A percentile compares a stretch with the other conserved stretches of the same genome.
Conservation (phyloP, 2,329 filamentous ascomycete genomes). For the Diaporthe vaccinii region DNA sequence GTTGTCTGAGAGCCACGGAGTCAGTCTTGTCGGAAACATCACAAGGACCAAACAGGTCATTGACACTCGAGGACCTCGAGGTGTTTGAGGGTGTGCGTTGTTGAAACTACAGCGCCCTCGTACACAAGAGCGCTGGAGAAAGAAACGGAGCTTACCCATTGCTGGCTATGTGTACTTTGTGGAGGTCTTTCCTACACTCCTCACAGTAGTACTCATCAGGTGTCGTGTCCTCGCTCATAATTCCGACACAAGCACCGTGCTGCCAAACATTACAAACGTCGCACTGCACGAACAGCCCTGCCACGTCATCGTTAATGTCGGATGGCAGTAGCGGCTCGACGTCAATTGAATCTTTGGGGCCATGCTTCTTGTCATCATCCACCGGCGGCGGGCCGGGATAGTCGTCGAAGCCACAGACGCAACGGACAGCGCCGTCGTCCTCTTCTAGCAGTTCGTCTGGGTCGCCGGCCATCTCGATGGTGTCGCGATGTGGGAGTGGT, state of each 20-base stretch:
- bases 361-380: constrained; percentile 66
- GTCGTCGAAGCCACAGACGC: constrained; percentile 93
- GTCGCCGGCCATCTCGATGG: constrained; percentile 70
- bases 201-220: constrained; percentile 99
- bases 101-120: not conserved
- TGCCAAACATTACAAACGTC: constrained; percentile 99
- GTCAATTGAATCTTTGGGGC: constrained; percentile 69
- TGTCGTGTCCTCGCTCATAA: constrained; percentile 92
- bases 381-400: constrained; percentile 86
- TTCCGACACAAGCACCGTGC: constrained; percentile 96
- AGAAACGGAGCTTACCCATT: constrained; percentile 79
- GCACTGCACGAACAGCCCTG: constrained; percentile 97
- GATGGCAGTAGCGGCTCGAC: constrained; percentile 70
- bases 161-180: constrained; percentile 82
- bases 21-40: constrained; percentile 52
- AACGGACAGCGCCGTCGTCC: constrained; percentile 95
- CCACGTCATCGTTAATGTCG: constrained; percentile 84
- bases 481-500: constrained; percentile 55
- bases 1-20: constrained; percentile 64
- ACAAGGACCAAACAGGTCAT: not conserved
- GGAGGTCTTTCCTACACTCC: constrained; percentile 90
- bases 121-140: not conserved
- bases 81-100: not conserved
- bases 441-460: constrained; percentile 77
- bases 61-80: not conserved